phyloP scores from a whole-genome alignment of 768 basidiomycete genomes.

The Dioszegia crocea region DNA sequence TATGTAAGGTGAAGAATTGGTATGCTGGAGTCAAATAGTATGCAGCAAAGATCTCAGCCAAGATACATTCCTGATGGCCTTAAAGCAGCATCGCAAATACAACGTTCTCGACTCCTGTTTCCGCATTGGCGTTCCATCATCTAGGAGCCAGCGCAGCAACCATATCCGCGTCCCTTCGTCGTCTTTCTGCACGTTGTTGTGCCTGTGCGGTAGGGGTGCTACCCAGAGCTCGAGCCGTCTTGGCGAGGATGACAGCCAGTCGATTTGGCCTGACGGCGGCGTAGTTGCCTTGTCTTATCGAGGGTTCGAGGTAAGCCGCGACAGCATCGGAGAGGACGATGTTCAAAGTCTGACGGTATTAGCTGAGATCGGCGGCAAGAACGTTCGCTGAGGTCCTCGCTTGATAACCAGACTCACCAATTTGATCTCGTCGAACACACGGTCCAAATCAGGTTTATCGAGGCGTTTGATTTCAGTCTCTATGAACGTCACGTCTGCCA shows the following conservation, averaged over 20 bases:
- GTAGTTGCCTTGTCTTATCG: slow-evolving; percentile 44
- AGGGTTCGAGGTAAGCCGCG: slow-evolving; percentile 71
- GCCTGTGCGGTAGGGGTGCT: slow-evolving; percentile 13
- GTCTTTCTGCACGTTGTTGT: slow-evolving; percentile 31
- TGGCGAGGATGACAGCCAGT: slow-evolving; percentile 46
- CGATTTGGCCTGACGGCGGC: slow-evolving; percentile 40
- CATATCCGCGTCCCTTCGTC: slow-evolving; percentile 42
- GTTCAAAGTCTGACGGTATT: slow-evolving; percentile 39
- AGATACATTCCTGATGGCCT: too few species aligned
- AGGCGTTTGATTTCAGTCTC: slow-evolving; percentile 78
- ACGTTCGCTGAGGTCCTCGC: too few species aligned
- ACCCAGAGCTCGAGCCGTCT: slow-evolving; percentile 36
- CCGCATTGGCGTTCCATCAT: too few species aligned
- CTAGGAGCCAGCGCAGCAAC: slow-evolving; percentile 33
- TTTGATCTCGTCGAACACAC: slow-evolving; percentile 74
- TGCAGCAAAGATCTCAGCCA: too few species aligned
- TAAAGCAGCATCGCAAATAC: not conserved
- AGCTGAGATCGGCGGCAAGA: not conserved
- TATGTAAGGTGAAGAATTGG: too few species aligned
- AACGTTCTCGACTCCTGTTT: too few species aligned
- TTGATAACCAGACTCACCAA: too few species aligned
- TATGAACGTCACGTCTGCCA: slow-evolving; percentile 80
- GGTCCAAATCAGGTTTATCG: slow-evolving; percentile 64
- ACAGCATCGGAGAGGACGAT: slow-evolving; percentile 70
- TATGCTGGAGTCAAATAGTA: too few species aligned